Base-by-base conservation (phyloP, 805 yeast genomes). In the Priceomyces fermenticarens region DNA sequence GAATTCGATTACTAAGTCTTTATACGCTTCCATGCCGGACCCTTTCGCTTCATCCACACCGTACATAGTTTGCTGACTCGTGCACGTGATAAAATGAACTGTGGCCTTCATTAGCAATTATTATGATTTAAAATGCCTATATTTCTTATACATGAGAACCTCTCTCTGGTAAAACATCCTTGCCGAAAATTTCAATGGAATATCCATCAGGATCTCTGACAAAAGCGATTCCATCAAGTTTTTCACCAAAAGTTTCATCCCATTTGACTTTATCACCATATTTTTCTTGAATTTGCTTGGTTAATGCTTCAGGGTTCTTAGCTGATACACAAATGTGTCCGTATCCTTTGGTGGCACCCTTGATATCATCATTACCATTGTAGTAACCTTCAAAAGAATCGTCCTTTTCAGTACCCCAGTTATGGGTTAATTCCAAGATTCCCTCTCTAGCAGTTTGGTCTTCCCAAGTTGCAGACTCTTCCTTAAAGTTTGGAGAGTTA, bases 391-490 rank as follows among this genome's bases (percentile, higher is more conserved):
- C 66, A 67, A 88, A 87, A 3, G 75, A 72, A 12, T 75, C 73
- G 46, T 91, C 96, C 14, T 67, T 55, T 60, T 93, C 99, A 15
- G 97, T 88, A 15, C 98, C 99, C 83, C 88, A 91, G 69, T 93
- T 93, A 68, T 88, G 91, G 35, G 98, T 91, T 58, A 93, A 73
- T 66, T 93, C 99, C 41, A 93, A 62, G 10, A 93, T 65, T 14
- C 91, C 83, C 59, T 87, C 88, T 45, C 81, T 67, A 38, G 51
- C 38, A 4, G 74, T 61, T 49, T 70, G 75, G 2, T 53, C 51
- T 2, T 40, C 48, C 27, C 41, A 53, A 3, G 58, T 49, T 16
- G 49, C 28, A n/a, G 54, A 42, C 32, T 73, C 72, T 41, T 75
- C 81, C 51, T 67, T 57, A 53, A 65, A 71, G 9, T 53, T 59